phyloP scores from a whole-genome alignment of 257 asterid species.

The Rubia yunnanensis region DNA sequence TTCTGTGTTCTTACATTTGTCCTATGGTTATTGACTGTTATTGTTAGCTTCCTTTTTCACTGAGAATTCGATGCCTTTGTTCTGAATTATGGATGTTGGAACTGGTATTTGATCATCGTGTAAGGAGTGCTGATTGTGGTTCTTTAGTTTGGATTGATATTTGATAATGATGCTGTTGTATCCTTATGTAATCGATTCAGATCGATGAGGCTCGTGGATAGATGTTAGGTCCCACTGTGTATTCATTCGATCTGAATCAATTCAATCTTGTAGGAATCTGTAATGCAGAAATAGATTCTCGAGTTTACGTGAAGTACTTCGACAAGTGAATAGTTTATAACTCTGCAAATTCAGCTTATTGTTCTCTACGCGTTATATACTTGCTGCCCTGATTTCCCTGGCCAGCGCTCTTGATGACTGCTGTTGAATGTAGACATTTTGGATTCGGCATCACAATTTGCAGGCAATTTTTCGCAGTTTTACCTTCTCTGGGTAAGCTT shows the following conservation, averaged over 20 bases:
- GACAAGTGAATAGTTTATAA: background rate
- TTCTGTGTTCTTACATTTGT: background rate
- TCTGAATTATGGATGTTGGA: background rate
- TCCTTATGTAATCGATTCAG: background rate
- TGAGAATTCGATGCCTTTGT: background rate
- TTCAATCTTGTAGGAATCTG: background rate
- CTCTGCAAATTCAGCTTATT: background rate
- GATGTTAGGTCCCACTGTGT: too few relatives aligned
- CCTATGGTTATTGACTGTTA: too few relatives aligned
- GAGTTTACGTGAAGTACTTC: background rate
- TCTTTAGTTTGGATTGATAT: background rate
- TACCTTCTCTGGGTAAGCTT: background rate
- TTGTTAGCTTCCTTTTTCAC: background rate
- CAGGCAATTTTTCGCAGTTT: background rate
- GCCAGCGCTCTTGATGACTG: background rate
- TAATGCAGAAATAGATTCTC: background rate
- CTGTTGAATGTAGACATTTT: background rate
- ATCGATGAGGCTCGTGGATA: background rate
- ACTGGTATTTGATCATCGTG: background rate
- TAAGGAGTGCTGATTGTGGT: background rate
- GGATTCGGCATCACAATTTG: background rate
- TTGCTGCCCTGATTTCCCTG: background rate
- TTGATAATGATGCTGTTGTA: background rate
- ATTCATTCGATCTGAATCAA: too few relatives aligned
- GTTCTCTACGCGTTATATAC: background rate